Base-by-base conservation (phyloP, 345 rosid species). In the Carallia brachiata region DNA sequence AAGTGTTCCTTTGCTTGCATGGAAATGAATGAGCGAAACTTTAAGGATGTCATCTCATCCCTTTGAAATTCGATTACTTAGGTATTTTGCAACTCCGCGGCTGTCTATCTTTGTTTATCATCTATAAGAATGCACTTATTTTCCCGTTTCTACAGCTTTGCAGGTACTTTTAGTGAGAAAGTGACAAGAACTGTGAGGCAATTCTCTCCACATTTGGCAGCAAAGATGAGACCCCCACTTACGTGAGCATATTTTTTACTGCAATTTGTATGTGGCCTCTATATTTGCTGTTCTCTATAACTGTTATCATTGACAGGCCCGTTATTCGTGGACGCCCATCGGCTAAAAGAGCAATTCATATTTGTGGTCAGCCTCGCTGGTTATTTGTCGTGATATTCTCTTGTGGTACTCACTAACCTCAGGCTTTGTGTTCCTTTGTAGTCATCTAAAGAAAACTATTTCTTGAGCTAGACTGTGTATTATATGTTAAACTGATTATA, bases 291-390 rank as follows among this genome's bases (percentile, higher is more conserved):
- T 19, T 16, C 65, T 59, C 59, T 62, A 1, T 77, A 36, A 76
- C 70, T 62, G 32, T 18, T 53, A 63, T 32, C 34, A 17, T 80
- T 77, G 57, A 54, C 89, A 95, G 98, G n/a, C 97, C 96, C 80
- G 98, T 86, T 76, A 84, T 84, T 76, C 98, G 99, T 70, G 98
- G 98, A 67, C 99, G 96, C 32, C 90, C 98, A 55, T 90, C 94
- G 17, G 83, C 91, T 36, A 95, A 95, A 84, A 85, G 97, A 79
- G 72, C 87, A 64, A 82, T 95, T 68, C 77, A 85, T 73, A 82
- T 95, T 60, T 95, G 99, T 70, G 99, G 97, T 58, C 85, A 76
- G 72, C 93, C 97, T 37, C 99, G 99, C 66, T 90, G 97, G 96
- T 88, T 89, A 71, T 95, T 89, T 81, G 99, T 92, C 80, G 65